Base-by-base conservation (phyloP, 176 grass and related monocot species). In the Chrysopogon serrulatus region DNA sequence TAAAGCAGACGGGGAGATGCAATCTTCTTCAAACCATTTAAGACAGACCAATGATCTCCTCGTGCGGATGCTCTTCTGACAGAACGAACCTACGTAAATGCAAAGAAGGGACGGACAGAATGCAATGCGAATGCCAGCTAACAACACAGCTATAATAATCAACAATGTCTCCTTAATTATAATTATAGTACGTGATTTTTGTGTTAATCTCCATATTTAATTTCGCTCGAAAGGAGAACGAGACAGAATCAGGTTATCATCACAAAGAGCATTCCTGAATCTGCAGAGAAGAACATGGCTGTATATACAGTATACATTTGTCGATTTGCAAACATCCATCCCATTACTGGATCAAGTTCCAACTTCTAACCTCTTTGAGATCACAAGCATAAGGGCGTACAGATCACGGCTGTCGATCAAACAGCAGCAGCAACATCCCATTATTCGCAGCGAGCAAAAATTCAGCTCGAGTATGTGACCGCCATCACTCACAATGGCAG, bases 401-500 rank as follows among this genome's bases (percentile, higher is more conserved):
- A 64, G 26, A 54, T 31, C 4, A 13, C 19, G 36, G 36, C 43
- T 16, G 28, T 34, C 36, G 81, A 24, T 78, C 27, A 23, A n/a
- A 41, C 76, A 75, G 21, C 27, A 76, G 47, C 28, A 33, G 45
- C 31, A 68, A 19, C 68, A 47, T 90, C 44, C 17, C 15, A 8
- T 23, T 56, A 86, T 82, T 90, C 17, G 31, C 79, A 34, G 24
- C 17, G 60, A 83, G 85, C 80, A 90, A 90, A n/a, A 83, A 24
- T 90, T 87, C 54, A 73, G 36, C 30, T 45, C 42, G 65, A 26
- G 21, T 2, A 71, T 34, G 65, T 43, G 74, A 1, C 66, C 56
- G 5, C 73, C 90, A 13, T 94, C 78, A 89, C 61, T 94, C 79
- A 90, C 69, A 90, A 17, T n/a, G 93, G 90, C 79, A 88, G 74